phyloP scores from a whole-genome alignment of 768 basidiomycete genomes.

The Phlebiopsis gigantea region DNA sequence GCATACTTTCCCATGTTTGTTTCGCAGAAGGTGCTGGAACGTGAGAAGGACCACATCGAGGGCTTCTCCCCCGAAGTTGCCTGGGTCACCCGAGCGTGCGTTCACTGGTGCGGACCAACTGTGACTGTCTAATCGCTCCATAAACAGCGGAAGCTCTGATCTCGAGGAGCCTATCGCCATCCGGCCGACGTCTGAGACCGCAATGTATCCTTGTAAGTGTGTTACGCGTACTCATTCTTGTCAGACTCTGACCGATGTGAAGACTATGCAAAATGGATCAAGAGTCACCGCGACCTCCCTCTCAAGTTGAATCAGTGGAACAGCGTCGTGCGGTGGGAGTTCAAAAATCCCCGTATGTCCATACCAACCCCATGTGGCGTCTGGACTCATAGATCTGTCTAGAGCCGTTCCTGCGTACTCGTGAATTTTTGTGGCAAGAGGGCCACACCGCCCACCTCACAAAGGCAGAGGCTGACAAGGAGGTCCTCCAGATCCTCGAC shows the following conservation, averaged over 20 bases:
- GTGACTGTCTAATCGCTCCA: background rate
- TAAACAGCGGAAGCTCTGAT: conserved; percentile 76
- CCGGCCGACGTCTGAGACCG: conserved; percentile 96
- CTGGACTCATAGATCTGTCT: too few relatives aligned
- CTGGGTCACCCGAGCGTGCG: conserved; percentile 98
- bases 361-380: background rate
- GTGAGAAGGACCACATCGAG: conserved; percentile 98
- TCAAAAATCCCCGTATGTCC: conserved; percentile 90
- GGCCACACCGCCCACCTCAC: conserved; percentile 95
- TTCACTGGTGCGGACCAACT: conserved; percentile 10
- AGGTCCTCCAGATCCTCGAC: conserved; percentile 92
- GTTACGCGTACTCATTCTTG: background rate
- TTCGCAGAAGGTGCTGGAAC: conserved; percentile 84
- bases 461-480: conserved; percentile 83
- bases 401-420: conserved; percentile 98
- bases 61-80: conserved; percentile 99
- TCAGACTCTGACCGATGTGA: background rate
- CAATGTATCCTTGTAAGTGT: conserved; percentile 94
- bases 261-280: conserved; percentile 99
- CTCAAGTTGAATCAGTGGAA: conserved; percentile 99
- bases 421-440: conserved; percentile 99
- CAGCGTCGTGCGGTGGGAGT: conserved; percentile 98
- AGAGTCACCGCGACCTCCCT: conserved; percentile 94
- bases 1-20: conserved; percentile 99
- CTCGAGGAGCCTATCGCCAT: conserved; percentile 97